These are phyloP conservation scores for Parastagonospora avenae DNA, from an alignment of 2,329 filamentous ascomycete genomes.

Conservation along the genomic window DNA sequence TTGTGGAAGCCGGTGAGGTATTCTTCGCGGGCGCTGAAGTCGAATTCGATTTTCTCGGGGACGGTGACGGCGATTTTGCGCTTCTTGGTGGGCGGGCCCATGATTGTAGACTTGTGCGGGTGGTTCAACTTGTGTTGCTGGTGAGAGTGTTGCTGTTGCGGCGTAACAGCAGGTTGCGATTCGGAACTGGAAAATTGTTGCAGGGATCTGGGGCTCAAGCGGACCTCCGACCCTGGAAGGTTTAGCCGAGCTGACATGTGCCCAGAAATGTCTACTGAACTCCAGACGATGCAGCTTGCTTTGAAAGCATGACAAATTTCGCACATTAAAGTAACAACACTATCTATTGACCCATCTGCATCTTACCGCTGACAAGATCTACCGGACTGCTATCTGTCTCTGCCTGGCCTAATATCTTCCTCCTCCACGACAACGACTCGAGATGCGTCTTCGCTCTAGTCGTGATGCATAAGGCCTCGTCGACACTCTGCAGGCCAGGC, in stretches of 20 bases:
- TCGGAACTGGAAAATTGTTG: conserved; percentile 24
- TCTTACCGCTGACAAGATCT: conserved; percentile 2
- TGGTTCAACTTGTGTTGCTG: too few relatives aligned
- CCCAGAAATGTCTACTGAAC: neutral
- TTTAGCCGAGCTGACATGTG: conserved; percentile 9
- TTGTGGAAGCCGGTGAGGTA: conserved; percentile 97
- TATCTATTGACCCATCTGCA: conserved; percentile 8
- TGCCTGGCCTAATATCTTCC: conserved; percentile 23
- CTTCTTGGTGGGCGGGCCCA: conserved; percentile 39
- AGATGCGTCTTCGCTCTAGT: conserved; percentile 53
- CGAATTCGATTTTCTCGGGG: conserved; percentile 84
- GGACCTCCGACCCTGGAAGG: conserved; percentile 5
- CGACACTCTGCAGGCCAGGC: conserved; percentile 69
- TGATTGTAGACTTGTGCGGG: neutral
- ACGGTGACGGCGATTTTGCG: conserved; percentile 47
- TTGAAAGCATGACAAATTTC: neutral
- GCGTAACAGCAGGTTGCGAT: neutral
- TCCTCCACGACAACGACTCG: conserved; percentile 45
- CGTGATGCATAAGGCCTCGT: conserved; percentile 78
- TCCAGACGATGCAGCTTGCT: neutral
- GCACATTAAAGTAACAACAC: neutral
- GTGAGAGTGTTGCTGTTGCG: neutral
- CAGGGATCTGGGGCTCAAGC: conserved; percentile 20
- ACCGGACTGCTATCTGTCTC: neutral
- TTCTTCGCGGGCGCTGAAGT: conserved; percentile 77